Conservation (phyloP, 202 grass and related monocot species). For the Panicum virgatum region DNA sequence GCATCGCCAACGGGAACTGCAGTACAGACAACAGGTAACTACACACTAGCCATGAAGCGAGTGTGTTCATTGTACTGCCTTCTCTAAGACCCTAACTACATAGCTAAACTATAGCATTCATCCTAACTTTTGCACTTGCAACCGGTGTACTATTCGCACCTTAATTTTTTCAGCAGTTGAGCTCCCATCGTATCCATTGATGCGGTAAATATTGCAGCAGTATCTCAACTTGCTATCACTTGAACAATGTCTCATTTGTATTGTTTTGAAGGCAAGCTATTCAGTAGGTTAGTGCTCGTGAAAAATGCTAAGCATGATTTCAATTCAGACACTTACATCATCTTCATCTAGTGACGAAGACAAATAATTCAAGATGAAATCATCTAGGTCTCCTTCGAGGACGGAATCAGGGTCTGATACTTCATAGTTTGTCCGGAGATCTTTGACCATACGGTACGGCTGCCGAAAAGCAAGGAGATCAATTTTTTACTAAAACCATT, state of each 20-base stretch:
- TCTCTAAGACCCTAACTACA: slow-evolving; percentile 19
- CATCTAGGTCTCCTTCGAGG: slow-evolving; percentile 74
- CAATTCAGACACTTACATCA: slow-evolving; percentile 52
- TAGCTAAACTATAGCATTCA: slow-evolving; percentile 9
- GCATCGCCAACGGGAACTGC: not conserved
- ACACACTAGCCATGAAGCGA: not conserved
- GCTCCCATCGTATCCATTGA: not conserved
- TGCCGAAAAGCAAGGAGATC: slow-evolving; percentile 38
- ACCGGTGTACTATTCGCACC: not conserved
- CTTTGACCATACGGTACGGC: slow-evolving; percentile 98
- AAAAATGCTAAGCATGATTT: slow-evolving; percentile 11
- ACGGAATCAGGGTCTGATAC: slow-evolving; percentile 89
- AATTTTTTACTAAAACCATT: not conserved
- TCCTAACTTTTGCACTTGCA: slow-evolving; percentile 24
- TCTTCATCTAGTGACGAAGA: slow-evolving; percentile 72
- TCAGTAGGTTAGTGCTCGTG: not conserved
- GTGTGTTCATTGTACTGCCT: not conserved
- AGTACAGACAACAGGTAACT: not conserved
- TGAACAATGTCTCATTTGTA: not conserved
- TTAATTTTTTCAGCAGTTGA: not conserved
- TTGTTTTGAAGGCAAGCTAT: not conserved
- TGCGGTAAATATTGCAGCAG: slow-evolving; percentile 7
- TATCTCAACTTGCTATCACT: not conserved
- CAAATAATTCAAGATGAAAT: slow-evolving; percentile 87
- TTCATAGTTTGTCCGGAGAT: slow-evolving; percentile 93